A percentile compares a stretch with the other conserved stretches of the same genome.
These are phyloP conservation scores for Xerocomus spinulosus DNA, from an alignment of 768 basidiomycete genomes.

Conservation along the genomic window DNA sequence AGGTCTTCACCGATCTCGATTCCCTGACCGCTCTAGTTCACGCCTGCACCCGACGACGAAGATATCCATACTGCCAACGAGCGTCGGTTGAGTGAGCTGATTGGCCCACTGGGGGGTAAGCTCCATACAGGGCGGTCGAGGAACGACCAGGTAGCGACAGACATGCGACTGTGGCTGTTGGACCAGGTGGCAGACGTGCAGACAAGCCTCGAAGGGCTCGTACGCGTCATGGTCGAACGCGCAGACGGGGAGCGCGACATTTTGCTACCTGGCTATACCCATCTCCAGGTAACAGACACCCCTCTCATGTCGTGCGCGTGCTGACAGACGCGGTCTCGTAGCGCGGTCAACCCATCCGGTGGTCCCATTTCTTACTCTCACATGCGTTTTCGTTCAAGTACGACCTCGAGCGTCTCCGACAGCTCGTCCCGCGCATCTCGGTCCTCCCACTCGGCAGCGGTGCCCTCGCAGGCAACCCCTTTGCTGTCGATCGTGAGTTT, in stretches of 20 bases:
- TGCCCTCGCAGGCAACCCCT: constrained; percentile 95
- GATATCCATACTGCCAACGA: constrained; percentile 99
- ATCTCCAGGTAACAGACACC: constrained; percentile 69
- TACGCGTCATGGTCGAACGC: constrained; percentile 85
- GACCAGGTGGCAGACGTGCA: constrained; percentile 69
- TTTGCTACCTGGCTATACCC: constrained; percentile 94
- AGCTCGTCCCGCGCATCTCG: constrained; percentile 86
- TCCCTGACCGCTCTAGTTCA: constrained; percentile 49
- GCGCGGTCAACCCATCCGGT: constrained; percentile 97
- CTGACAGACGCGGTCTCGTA: constrained; percentile 30
- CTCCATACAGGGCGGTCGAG: constrained; percentile 95
- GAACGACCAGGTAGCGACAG: constrained; percentile 98
- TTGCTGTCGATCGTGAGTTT: constrained; percentile 89
- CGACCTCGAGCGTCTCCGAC: constrained; percentile 80
- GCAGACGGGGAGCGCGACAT: constrained; percentile 92
- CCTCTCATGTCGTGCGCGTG: too few species aligned
- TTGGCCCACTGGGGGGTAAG: constrained; percentile 91
- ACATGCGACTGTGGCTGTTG: constrained; percentile 95
- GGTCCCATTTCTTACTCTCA: constrained; percentile 95
- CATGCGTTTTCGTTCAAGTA: constrained; percentile 91
- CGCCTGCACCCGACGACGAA: constrained; percentile 81
- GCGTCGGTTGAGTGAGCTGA: constrained; percentile 86
- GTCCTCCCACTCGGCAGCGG: constrained; percentile 92
- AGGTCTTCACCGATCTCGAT: background rate
- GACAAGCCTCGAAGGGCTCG: constrained; percentile 64